Base-by-base conservation (phyloP, 2,329 filamentous ascomycete genomes). In the Neophaeococcomyces aloes region DNA sequence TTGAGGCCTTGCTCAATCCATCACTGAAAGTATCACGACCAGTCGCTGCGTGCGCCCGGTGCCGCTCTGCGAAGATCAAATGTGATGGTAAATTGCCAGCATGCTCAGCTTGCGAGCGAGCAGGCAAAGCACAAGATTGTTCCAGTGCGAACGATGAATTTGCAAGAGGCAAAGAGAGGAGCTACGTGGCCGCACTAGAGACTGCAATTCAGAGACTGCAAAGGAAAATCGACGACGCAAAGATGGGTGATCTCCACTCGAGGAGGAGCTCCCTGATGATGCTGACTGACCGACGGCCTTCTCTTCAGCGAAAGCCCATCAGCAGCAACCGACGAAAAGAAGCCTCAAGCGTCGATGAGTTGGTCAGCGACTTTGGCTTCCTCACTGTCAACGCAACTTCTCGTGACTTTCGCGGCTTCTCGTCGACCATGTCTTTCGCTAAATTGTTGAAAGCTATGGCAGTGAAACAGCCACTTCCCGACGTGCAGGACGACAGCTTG, bases 111-210 rank as follows among this genome's bases (percentile, higher is more conserved):
- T 96, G 91, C 60, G 89, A 95, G 64, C 88, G 87, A 65, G 86
- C 86, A 11, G 87, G 88, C 23, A 82, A 86, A 49, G 79, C 84
- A 44, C 80, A 74, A 48, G 87, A 93, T 60, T 98, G 91, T 62
- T 94, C 87, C 5, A 87, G 87, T 44, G 88, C 87, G 6, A 95
- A 93, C 57, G 89, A 96, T 59, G 87, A 95, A 61, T 96, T 95
- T 64, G 88, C 89, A 0, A 76, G 87, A 50, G 91, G 91, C 48
- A 96, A 96, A 63, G 91, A 96, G 60, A 75, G 89, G 57, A 96
- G 88, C 64, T 98, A 96, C 71, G 88, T 96, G 34, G 86, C 89
- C 6, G 93, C 89, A 1, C 73, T 98, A n/a, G 89, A 96, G 62
- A 78, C 88, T 13, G 81, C 85, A 46, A 81, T 94, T 53, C 88